Conservation (phyloP, 2,329 filamentous ascomycete species). For the Dactylellina parvicollis region DNA sequence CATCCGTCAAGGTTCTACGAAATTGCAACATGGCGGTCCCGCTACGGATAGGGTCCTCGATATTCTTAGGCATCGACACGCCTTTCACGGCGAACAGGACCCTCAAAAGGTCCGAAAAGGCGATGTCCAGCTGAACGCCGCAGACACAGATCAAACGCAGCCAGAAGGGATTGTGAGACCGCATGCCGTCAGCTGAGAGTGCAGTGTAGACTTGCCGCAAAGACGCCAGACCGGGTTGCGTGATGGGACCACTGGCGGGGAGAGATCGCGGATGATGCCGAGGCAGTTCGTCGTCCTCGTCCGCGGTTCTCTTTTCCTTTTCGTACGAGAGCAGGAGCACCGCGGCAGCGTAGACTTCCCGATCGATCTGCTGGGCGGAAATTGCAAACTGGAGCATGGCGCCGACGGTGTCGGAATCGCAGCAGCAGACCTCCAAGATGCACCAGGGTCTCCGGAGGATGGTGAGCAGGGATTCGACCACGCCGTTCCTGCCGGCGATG, state of each 20-base stretch:
- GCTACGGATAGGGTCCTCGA: constrained; percentile 4
- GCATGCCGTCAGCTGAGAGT: constrained; percentile 23
- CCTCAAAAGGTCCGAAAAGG: constrained; percentile 32
- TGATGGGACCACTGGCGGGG: neutral
- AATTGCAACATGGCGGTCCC: constrained; percentile 13
- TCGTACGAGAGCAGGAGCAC: constrained; percentile 31
- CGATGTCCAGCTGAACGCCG: constrained; percentile 32
- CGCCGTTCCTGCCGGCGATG: constrained; percentile 18
- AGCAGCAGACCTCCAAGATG: constrained; percentile 42
- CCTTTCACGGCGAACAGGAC: constrained; percentile 24
- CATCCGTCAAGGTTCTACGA: constrained; percentile 24
- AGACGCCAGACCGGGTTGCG: constrained; percentile 12
- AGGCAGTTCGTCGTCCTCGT: neutral
- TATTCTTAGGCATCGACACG: constrained; percentile 19
- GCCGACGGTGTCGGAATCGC: constrained; percentile 18
- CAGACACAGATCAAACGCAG: constrained; percentile 39
- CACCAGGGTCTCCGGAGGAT: constrained; percentile 41
- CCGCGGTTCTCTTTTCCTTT: neutral
- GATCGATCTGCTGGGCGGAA: constrained; percentile 7
- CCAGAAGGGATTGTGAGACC: constrained; percentile 43
- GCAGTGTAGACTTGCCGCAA: constrained; percentile 18
- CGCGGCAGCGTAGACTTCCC: constrained; percentile 27
- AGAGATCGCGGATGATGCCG: neutral
- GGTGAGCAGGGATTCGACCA: constrained; percentile 22
- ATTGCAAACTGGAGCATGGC: constrained; percentile 20